Conservation (phyloP, 2,329 filamentous ascomycete genomes). For the Fusarium fracticaudum region DNA sequence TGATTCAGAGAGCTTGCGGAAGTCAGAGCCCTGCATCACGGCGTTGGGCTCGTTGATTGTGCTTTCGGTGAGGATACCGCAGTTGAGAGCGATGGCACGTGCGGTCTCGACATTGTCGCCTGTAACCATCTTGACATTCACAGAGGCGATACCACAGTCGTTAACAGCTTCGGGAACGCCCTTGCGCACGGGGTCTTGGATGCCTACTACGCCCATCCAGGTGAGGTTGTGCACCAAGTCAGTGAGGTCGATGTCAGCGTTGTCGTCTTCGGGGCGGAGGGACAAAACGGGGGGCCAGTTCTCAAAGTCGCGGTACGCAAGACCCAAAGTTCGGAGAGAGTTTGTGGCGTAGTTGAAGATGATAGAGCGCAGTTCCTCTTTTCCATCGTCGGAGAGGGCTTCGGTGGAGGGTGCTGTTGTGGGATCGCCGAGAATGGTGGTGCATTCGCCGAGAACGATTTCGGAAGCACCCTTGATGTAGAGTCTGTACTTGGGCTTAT, state of each 20-base stretch:
- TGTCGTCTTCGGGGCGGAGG: conserved; percentile 65
- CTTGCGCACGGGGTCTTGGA: conserved; percentile 72
- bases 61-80: conserved; percentile 63
- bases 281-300: conserved; percentile 74
- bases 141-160: conserved; percentile 70
- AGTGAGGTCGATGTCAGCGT: conserved; percentile 56
- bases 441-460: conserved; percentile 60
- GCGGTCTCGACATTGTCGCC: conserved; percentile 57
- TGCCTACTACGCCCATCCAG: conserved; percentile 64
- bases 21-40: conserved; percentile 65
- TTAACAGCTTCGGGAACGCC: conserved; percentile 70
- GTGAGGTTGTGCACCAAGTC: conserved; percentile 56
- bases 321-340: conserved; percentile 77
- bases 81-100: conserved; percentile 56
- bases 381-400: conserved; percentile 52
- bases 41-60: conserved; percentile 57
- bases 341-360: conserved; percentile 69
- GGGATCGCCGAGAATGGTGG: conserved; percentile 63
- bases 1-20: conserved; percentile 64
- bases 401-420: conserved; percentile 46
- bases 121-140: conserved; percentile 73
- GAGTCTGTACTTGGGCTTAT: conserved; percentile 53
- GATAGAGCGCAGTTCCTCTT: conserved; percentile 60
- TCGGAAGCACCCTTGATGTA: conserved; percentile 67
- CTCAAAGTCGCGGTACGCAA: conserved; percentile 77